phyloP scores from a whole-genome alignment of 23 red algal genomes.

The Gracilaria domingensis region DNA sequence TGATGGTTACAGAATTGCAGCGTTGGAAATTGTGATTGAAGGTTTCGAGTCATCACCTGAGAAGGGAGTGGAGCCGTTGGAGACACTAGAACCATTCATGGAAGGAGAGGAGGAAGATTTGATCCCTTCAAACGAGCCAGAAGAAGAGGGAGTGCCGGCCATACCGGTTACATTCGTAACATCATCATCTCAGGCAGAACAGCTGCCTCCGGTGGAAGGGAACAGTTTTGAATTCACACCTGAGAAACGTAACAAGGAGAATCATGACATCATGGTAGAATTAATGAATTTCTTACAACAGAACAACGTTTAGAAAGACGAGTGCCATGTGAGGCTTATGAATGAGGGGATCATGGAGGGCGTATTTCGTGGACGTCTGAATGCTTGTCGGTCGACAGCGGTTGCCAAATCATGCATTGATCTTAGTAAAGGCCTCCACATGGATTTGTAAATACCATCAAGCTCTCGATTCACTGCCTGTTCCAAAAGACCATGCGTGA shows the following conservation, averaged over 20 bases:
- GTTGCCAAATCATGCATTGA: too few relatives aligned
- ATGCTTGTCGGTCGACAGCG: too few relatives aligned
- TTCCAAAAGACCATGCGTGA: too few relatives aligned
- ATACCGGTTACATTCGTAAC: not conserved
- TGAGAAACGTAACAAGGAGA: not conserved
- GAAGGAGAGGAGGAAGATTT: not conserved
- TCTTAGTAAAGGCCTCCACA: not conserved
- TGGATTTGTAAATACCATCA: too few relatives aligned
- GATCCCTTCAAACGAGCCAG: not conserved
- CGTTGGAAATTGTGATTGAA: not conserved
- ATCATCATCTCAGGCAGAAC: not conserved
- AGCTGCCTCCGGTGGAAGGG: not conserved
- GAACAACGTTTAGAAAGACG: not conserved
- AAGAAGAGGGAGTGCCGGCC: not conserved
- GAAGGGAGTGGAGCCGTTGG: not conserved
- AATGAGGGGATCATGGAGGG: not conserved
- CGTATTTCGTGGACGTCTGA: not conserved
- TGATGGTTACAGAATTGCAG: not conserved
- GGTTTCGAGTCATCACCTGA: not conserved
- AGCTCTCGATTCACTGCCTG: too few relatives aligned
- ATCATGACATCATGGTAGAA: not conserved
- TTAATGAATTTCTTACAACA: not conserved
- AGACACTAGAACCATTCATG: not conserved
- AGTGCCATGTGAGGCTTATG: not conserved
- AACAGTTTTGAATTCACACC: not conserved